Conservation (phyloP, 192 early-diverging fungal species). For the Podochytrium sp. region DNA sequence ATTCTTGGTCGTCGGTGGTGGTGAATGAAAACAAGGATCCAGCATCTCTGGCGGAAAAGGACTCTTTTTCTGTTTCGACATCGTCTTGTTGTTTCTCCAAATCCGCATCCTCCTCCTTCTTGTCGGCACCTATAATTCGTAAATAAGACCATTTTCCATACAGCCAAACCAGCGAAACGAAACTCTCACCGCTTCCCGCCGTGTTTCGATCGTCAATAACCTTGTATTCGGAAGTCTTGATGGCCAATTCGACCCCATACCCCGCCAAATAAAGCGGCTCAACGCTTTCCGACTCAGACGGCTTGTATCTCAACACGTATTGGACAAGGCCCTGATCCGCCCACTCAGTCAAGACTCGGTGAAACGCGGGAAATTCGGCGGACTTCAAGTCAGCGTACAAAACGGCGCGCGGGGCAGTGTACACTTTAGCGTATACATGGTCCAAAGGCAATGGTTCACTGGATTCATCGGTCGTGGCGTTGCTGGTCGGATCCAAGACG, state of each 20-base stretch:
- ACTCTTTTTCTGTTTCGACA: too few relatives aligned
- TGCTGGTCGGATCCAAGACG: slow-evolving; percentile 23
- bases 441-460: slow-evolving; percentile 52
- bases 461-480: background rate
- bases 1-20: slow-evolving; percentile 13
- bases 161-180: background rate
- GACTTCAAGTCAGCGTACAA: slow-evolving; percentile 80
- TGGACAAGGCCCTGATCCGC: slow-evolving; percentile 51
- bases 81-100: background rate
- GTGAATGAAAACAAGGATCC: background rate
- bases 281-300: background rate
- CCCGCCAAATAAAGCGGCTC: slow-evolving; percentile 71
- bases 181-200: slow-evolving; percentile 34
- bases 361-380: slow-evolving; percentile 60
- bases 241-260: slow-evolving; percentile 88
- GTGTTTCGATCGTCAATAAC: slow-evolving; percentile 90
- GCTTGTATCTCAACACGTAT: slow-evolving; percentile 79
- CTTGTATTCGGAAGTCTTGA: slow-evolving; percentile 98
- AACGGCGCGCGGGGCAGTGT: slow-evolving; percentile 45
- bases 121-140: background rate
- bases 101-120: background rate
- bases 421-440: slow-evolving; percentile 50
- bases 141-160: background rate
- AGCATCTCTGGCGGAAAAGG: too few relatives aligned
- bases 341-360: slow-evolving; percentile 55